Evolutionary conservation across 2,329 filamentous ascomycete species (phyloP).

Genomic region (Beauveria scarabaeidicola): DNA sequence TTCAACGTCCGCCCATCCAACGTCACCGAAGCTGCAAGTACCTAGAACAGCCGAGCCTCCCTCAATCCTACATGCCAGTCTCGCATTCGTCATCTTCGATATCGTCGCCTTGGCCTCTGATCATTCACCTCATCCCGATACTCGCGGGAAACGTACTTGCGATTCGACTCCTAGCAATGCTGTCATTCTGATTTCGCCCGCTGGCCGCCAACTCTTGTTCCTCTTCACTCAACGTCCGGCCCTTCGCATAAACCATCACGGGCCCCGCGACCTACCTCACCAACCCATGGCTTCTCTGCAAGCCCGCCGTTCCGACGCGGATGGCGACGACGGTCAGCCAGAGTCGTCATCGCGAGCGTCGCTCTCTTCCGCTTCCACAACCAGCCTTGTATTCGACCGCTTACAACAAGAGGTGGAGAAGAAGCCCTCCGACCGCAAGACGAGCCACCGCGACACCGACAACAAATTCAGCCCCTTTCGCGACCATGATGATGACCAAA

Average conservation of each 20-base stretch:
- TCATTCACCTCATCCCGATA: neutral
- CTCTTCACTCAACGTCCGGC: neutral
- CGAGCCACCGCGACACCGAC: conserved; percentile 3
- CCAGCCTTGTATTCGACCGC: conserved; percentile 72
- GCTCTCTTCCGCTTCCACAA: conserved; percentile 71
- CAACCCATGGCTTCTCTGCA: neutral
- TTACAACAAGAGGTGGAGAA: conserved; percentile 49
- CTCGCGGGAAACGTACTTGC: neutral
- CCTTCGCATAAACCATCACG: neutral
- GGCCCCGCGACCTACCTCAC: neutral
- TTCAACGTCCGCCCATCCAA: neutral
- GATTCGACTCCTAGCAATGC: neutral
- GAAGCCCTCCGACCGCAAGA: conserved; percentile 15
- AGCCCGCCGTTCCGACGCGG: neutral
- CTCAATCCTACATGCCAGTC: conserved; percentile 2
- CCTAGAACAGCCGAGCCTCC: neutral
- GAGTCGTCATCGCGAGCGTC: conserved; percentile 46
- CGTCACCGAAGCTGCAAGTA: too few relatives aligned
- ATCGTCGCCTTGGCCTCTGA: neutral
- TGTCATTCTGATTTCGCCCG: neutral
- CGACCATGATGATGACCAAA: conserved; percentile 21
- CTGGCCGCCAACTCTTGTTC: neutral
- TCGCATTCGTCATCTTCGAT: conserved; percentile 1
- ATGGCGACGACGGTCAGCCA: neutral
- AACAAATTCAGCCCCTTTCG: conserved; percentile 36